These are phyloP conservation scores for Daldinia sp. DNA, from an alignment of 2,329 filamentous ascomycete species.

Conservation along the genomic window DNA sequence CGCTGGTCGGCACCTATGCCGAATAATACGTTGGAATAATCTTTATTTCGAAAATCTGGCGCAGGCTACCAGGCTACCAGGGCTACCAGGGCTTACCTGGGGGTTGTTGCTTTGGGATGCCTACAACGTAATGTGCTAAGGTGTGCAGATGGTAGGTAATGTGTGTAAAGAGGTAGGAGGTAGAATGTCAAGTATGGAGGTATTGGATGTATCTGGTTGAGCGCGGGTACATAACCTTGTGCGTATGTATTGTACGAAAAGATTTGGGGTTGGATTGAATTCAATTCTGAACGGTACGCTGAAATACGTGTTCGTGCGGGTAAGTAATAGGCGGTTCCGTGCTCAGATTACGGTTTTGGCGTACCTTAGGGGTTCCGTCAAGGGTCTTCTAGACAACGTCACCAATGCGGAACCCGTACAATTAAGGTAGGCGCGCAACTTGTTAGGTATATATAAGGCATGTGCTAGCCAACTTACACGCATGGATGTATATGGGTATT, in stretches of 20 bases:
- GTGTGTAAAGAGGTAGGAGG: background rate
- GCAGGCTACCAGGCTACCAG: background rate
- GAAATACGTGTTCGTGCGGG: slow-evolving; percentile 17
- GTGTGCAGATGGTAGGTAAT: slow-evolving; percentile 2
- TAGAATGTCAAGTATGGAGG: slow-evolving; percentile 10
- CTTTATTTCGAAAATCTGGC: slow-evolving; percentile 19
- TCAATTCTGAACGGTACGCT: slow-evolving; percentile 24
- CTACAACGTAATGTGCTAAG: background rate
- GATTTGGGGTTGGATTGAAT: slow-evolving; percentile 15
- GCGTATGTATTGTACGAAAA: slow-evolving; percentile 2
- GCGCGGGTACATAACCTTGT: background rate
- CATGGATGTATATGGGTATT: background rate
- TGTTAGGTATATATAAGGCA: slow-evolving; percentile 4
- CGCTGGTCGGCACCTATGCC: slow-evolving; percentile 35
- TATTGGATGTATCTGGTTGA: slow-evolving; percentile 12
- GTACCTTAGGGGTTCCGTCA: slow-evolving; percentile 34
- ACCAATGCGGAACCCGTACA: slow-evolving; percentile 32
- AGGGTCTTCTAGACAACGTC: slow-evolving; percentile 39
- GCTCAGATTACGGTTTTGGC: slow-evolving; percentile 32
- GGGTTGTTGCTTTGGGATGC: too few relatives aligned
- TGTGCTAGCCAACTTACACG: background rate
- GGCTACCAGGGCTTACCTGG: background rate
- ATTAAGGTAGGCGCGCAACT: slow-evolving; percentile 18
- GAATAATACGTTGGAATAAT: slow-evolving; percentile 28
- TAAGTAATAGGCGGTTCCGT: slow-evolving; percentile 12